Base-by-base conservation (phyloP, 495 filamentous ascomycete genomes). In the Penicillium paxilli region DNA sequence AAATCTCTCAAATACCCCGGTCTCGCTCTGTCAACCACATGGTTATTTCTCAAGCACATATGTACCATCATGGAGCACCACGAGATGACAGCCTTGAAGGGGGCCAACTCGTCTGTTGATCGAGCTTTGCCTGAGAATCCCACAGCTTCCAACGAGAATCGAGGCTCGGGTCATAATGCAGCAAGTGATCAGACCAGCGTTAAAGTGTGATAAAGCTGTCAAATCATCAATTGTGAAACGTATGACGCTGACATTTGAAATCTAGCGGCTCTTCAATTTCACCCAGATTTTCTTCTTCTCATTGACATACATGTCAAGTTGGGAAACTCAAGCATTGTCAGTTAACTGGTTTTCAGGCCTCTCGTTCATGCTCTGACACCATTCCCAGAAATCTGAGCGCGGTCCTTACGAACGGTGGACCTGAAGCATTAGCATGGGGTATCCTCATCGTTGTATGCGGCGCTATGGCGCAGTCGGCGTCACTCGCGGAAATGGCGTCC, bases 401-500 rank as follows among this genome's bases (percentile, higher is more conserved):
- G 3, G 58, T 57, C 3, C 58, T 61, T 4, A 46, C 49, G 19
- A 61, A 61, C 46, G 58, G 58, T 1, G 58, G 58, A 6, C 58
- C 58, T 5, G 42, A 53, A 21, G 55, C 58, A 2, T 17, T 58
- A 19, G 58, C 49, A 3, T 61, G 53, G 58, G 58, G 58, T 0
- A 58, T 61, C 19, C 48, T 57, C 2, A 64, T 65, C 16, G 59
- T 64, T 24, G 52, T 56, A 1, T 49, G 25, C 25, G 65, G 64
- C 1, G 57, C 54, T 17, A 49, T 66, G 33, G 60, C 65, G 8
- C 52, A 53, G 35, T 58, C 57, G 2, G 60, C 64, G 26, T 68
- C 63, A 8, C 37, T 72, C 22, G 67, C 67, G 4, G 68, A 70
- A 37, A 66, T 71, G 64, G 68, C 66, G 1, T 66, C 68, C 4